A percentile compares a stretch with the other conserved stretches of the same genome.
These are phyloP conservation scores for Lepidium didymum DNA, from an alignment of 345 rosid genomes.

Conservation along the genomic window DNA sequence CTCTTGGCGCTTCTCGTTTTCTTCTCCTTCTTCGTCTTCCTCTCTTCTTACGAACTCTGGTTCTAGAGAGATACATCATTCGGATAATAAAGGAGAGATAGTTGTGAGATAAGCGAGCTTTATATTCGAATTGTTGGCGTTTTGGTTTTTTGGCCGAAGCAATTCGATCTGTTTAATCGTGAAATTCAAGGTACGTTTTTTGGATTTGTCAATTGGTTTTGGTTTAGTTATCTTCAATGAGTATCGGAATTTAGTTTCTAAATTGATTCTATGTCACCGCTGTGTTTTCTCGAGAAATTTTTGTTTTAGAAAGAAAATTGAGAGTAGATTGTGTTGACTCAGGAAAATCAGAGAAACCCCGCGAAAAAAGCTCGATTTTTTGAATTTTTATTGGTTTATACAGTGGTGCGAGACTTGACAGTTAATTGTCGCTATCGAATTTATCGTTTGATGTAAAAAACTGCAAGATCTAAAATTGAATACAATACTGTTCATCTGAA, in stretches of 20 bases:
- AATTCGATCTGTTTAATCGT: background rate
- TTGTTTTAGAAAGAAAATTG: background rate
- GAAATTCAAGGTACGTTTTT: background rate
- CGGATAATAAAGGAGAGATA: background rate
- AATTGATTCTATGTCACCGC: background rate
- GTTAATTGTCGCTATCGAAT: background rate
- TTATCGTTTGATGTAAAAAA: background rate
- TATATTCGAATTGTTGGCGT: background rate
- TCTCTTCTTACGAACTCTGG: constrained; percentile 2
- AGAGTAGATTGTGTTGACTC: background rate
- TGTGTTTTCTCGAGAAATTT: background rate
- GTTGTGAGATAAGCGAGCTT: background rate
- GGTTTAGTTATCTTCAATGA: background rate
- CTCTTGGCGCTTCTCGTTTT: constrained; percentile 20
- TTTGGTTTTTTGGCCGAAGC: background rate
- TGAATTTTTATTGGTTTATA: background rate
- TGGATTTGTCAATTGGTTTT: background rate
- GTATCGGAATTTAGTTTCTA: background rate
- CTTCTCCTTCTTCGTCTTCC: background rate
- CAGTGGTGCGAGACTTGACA: background rate
- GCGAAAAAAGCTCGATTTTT: background rate
- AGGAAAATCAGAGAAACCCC: background rate
- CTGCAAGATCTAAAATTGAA: background rate
- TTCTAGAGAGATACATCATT: constrained; percentile 17
- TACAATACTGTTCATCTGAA: background rate